Base-by-base conservation (phyloP, 2,329 filamentous ascomycete genomes). In the Plenodomus biglobosus region DNA sequence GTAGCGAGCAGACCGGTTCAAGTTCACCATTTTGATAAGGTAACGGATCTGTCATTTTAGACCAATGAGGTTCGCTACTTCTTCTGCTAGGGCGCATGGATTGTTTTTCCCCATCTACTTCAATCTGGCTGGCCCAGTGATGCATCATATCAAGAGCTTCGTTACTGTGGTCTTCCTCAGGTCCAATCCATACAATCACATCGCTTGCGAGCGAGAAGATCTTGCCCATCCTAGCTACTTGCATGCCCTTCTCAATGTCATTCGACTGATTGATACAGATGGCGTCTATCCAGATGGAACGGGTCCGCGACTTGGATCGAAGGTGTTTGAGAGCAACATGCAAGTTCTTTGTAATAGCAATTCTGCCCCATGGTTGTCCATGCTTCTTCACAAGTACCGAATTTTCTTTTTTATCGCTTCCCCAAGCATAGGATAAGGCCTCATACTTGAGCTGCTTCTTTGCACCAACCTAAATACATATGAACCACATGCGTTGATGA, bases 241-340 rank as follows among this genome's bases (percentile, higher is more conserved):
- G 55, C 3, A 30, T 22, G 16, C 38, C 40, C 20, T 50, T 50
- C 17, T 54, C 52, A 2, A 38, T 20, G 2, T 35, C 17, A 13
- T 48, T 37, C 4, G 11, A 13, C 37, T 55, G 54, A 36, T 56
- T 38, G 34, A 58, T 58, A 21, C 49, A 58, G 2, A 55, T 19
- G 8, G 48, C 48, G 45, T 58, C 55, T 20, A 51, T 51, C 55
- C 55, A 58, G 18, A 54, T 27, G 2, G n/a, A 3, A 17, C 45
- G 45, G 13, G 16, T 2, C 15, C 27, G 3, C 7, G 8, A n/a
- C 3, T 15, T 22, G 15, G 15, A 18, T 19, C 53, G 42, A n/a
- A 53, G 27, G 18, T 53, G 47, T 11, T 40, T 16, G 2, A 56
- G 38, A 8, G 53, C 50, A 8, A 46, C 21, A 21, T 50, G 35